Evolutionary conservation across 495 filamentous ascomycete species (phyloP).

Genomic region (Annulohypoxylon nitens): DNA sequence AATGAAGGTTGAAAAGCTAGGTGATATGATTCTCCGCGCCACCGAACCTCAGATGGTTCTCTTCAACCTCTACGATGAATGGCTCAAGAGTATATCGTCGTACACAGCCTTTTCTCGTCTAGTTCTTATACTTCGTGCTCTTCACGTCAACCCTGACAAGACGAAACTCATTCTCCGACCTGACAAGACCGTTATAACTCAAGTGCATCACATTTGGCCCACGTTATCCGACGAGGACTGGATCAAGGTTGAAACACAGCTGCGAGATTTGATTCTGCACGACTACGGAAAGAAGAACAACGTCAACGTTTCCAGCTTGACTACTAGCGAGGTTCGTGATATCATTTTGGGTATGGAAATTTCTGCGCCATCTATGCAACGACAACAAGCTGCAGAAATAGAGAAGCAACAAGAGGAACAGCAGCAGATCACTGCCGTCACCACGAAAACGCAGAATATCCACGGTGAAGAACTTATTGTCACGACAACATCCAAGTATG

Average conservation of each 20-base stretch:
- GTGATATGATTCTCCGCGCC: constrained; percentile 98
- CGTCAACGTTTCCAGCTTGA: constrained; percentile 96
- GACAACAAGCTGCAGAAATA: constrained; percentile 98
- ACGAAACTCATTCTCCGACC: constrained; percentile 97
- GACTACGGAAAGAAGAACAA: constrained; percentile 99
- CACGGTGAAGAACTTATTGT: constrained; percentile 99
- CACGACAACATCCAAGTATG: constrained; percentile 95
- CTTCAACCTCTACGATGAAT: constrained; percentile 99
- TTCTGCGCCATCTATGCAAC: constrained; percentile 96
- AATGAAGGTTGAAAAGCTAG: constrained; percentile 99
- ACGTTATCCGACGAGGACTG: constrained; percentile 95
- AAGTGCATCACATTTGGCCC: constrained; percentile 99
- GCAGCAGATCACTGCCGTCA: constrained; percentile 95
- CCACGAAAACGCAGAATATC: constrained; percentile 97
- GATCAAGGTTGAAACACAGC: constrained; percentile 98
- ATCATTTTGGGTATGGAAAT: constrained; percentile 99
- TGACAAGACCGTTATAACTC: constrained; percentile 98
- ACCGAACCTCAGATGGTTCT: constrained; percentile 99
- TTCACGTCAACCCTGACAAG: constrained; percentile 98
- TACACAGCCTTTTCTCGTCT: constrained; percentile 99
- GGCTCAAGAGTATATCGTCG: constrained; percentile 97
- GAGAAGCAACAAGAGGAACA: constrained; percentile 99
- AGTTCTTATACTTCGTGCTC: constrained; percentile 92
- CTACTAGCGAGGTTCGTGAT: constrained; percentile 95
- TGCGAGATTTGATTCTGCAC: constrained; percentile 95